Percentiles rank a stretch among this genome's conserved stretches.
Conservation (phyloP, 2,329 filamentous ascomycete genomes). For the Anthostomella pinea region DNA sequence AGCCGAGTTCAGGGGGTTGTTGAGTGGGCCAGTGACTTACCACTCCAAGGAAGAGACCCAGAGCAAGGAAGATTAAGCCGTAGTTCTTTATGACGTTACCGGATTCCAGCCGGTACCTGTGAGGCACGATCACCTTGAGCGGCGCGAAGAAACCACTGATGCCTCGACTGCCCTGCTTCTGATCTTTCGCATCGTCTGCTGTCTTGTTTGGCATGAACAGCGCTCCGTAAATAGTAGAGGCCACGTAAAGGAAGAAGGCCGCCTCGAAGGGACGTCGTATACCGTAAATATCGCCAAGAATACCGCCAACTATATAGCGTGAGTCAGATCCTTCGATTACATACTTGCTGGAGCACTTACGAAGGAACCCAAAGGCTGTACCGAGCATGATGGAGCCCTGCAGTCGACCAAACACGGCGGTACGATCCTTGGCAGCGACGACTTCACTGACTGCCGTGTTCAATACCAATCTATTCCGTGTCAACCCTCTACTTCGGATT, state of each 20-base stretch:
- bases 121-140: constrained; percentile 58
- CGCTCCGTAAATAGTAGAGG: constrained; percentile 41
- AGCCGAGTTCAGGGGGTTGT: no score
- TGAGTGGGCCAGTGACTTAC: constrained; percentile 33
- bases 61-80: constrained; percentile 61
- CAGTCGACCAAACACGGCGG: constrained; percentile 60
- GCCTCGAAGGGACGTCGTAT: constrained; percentile 64
- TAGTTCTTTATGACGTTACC: constrained; percentile 55
- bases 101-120: constrained; percentile 48
- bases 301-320: constrained; percentile 50
- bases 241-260: constrained; percentile 55
- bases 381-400: constrained; percentile 68
- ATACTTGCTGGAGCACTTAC: constrained; percentile 31
- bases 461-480: constrained; percentile 51
- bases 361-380: constrained; percentile 59
- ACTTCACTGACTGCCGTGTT: constrained; percentile 68
- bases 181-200: constrained; percentile 9
- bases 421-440: constrained; percentile 57
- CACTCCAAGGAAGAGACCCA: constrained; percentile 65
- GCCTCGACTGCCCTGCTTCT: constrained; percentile 31
- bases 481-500: neutral
- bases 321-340: neutral
- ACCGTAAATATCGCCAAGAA: constrained; percentile 61
- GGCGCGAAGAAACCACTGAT: constrained; percentile 60
- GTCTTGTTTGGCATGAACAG: constrained; percentile 39